Evolutionary conservation across 306 rosid species (phyloP), one percentile per base, ranked within the genome.

Genomic region (Nissolia schottii): DNA sequence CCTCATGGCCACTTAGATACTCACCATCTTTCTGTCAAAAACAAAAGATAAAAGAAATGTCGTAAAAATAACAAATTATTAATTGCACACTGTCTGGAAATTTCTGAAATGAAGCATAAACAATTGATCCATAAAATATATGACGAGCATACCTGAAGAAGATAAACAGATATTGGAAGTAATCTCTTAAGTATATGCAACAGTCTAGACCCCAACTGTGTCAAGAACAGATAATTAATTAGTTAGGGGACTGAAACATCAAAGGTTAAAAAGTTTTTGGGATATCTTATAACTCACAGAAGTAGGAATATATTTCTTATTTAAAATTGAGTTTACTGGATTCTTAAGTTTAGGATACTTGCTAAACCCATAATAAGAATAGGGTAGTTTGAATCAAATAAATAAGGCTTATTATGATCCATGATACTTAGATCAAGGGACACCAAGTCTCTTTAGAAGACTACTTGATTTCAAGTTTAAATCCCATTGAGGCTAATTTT

Each of bases 91-190:
- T 72, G 49, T 19, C 16, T 16, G 16, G 18, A 73, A 38, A 25
- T 67, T 55, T 13, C 19, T 49, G 66, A 72, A 29, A 49, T 59
- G 55, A 80, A 38, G 57, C 35, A 64, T 31, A 64, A 73, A n/a
- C 53, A 54, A 56, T 22, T 68, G 55, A 73, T 59, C 60, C 32
- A 58, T 23, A 46, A 6, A 22, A 23, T 31, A 31, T 27, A 16
- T 1, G 38, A 22, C 77, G 75, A 70, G 79, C 82, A 59, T 71
- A 94, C 97, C 97, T 89, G 97, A 64, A 91, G 96, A 75, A 94
- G 98, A 82, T 78, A 91, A 38, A 94, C 93, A 55, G 96, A 89
- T 74, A 94, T 91, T 20, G 98, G 98, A 74, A 94, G 97, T 80
- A 94, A 82, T 87, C 98, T 83, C 94, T 91, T 94, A 25, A 94